Percentiles rank a stretch among this genome's conserved stretches.
Conservation (phyloP, 1,284 basidiomycete species). For the Moniliophthora roreri region DNA sequence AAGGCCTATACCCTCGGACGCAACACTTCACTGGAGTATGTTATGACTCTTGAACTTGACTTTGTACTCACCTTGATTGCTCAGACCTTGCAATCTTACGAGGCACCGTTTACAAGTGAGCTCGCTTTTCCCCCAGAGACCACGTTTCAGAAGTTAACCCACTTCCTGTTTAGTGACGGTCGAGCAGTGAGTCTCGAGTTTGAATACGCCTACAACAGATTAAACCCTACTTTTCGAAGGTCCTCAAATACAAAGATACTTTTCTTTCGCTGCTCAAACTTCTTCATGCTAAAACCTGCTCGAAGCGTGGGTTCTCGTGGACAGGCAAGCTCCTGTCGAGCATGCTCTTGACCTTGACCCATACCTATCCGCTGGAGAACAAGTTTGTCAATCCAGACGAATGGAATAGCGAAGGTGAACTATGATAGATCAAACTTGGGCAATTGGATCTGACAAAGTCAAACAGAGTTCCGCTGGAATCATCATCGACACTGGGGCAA, state of each 20-base stretch:
- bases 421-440: not conserved
- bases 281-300: slow-evolving; percentile 71
- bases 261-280: slow-evolving; percentile 67
- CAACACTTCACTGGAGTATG: slow-evolving; percentile 87
- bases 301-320: slow-evolving; percentile 85
- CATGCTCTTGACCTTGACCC: slow-evolving; percentile 73
- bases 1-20: slow-evolving; percentile 76
- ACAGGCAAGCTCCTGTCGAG: slow-evolving; percentile 80
- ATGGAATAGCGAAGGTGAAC: slow-evolving; percentile 72
- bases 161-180: slow-evolving; percentile 51
- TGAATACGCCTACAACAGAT: slow-evolving; percentile 1
- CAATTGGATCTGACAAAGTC: not conserved
- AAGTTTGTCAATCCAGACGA: slow-evolving; percentile 82
- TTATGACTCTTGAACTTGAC: slow-evolving; percentile 3
- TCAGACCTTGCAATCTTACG: slow-evolving; percentile 68
- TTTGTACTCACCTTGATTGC: slow-evolving; percentile 7
- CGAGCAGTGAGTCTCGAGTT: slow-evolving; percentile 43
- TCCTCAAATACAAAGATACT: slow-evolving; percentile 64
- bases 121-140: slow-evolving; percentile 14
- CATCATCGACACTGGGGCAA: slow-evolving; percentile 84
- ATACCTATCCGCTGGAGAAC: slow-evolving; percentile 83
- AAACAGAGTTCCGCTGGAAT: slow-evolving; percentile 65
- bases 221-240: slow-evolving; percentile 29
- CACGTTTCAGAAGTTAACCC: slow-evolving; percentile 7
- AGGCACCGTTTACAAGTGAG: slow-evolving; percentile 71